Conservation (phyloP, 164 flowering plant species). For the Euptelea pleiosperma region DNA sequence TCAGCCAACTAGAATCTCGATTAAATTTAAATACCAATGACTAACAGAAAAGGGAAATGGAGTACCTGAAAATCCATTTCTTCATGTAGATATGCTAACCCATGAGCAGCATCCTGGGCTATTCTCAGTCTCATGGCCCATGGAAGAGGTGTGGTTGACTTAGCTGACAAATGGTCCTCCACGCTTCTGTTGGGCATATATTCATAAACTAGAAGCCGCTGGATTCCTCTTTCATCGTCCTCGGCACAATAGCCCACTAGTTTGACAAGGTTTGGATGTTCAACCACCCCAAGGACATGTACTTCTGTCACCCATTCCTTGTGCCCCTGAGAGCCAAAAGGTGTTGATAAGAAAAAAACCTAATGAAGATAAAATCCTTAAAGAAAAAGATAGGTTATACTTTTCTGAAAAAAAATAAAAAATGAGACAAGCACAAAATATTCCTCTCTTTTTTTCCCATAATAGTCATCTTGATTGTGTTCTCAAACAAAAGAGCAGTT, state of each 20-base stretch:
- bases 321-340: conserved; percentile 73
- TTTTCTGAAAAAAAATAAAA: no score
- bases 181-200: conserved; percentile 85
- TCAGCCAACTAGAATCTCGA: no score
- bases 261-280: conserved; percentile 91
- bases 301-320: conserved; percentile 98
- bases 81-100: conserved; percentile 79
- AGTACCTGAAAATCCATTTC: conserved; percentile 85
- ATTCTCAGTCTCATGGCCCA: conserved; percentile 79
- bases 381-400: no score
- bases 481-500: no score
- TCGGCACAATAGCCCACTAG: conserved; percentile 88
- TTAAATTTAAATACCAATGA: not conserved
- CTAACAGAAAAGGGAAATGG: not conserved
- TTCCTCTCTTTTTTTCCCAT: no score
- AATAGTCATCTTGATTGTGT: no score
- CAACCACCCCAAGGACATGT: conserved; percentile 77
- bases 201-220: conserved; percentile 75
- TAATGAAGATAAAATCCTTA: no score
- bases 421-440: no score
- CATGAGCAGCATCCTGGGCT: conserved; percentile 83
- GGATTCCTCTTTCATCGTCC: conserved; percentile 89
- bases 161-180: conserved; percentile 62
- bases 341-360: no score
- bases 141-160: conserved; percentile 46